Evolutionary conservation across 2,329 filamentous ascomycete genomes (phyloP), one percentile per base, ranked within the genome.

Genomic region (Remersonia thermophila): DNA sequence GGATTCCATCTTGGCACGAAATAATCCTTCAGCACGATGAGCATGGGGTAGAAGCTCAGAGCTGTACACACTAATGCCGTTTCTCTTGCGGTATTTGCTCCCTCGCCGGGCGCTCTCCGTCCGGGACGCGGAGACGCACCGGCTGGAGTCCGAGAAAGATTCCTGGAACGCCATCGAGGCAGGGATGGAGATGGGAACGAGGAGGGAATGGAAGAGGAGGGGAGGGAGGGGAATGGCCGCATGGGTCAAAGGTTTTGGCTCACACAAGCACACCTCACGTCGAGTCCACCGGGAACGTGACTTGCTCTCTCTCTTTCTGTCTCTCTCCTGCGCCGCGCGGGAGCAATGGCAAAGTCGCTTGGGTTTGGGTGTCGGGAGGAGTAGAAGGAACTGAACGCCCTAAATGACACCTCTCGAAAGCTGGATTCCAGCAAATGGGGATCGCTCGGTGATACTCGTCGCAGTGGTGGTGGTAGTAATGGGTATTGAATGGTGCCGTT

Each of bases 11-110:
- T 72, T 62, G 68, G 68, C 68, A 71, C 67, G 67, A 60, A 59
- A 60, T 57, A 57, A 60, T 71, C 67, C 68, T 71, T 71, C 67
- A 70, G 62, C 67, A 66, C 62, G 57, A 53, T 42, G 62, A 64
- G 67, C 65, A 68, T 58, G 51, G 55, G 40, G 55, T 23, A 50
- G 43, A 54, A 59, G 63, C 64, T 62, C 66, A 59, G 55, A 65
- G 67, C 64, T 69, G 68, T 71, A 72, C 68, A 72, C 68, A 72
- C 68, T 60, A 57, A 71, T 71, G 68, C 68, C 68, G 55, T 64
- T 41, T 35, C 34, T 37, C 26, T 18, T 30, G n/a, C 28, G 27
- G 15, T 27, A 30, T 17, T 27, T 27, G 31, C n/a, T n/a, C n/a
- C n/a, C n/a, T n/a, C n/a, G n/a, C n/a, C n/a, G n/a, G n/a, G n/a